Percentiles rank a stretch among this genome's conserved stretches.
phyloP scores from a whole-genome alignment of 768 basidiomycete genomes.

The Thelephora ganbajun region DNA sequence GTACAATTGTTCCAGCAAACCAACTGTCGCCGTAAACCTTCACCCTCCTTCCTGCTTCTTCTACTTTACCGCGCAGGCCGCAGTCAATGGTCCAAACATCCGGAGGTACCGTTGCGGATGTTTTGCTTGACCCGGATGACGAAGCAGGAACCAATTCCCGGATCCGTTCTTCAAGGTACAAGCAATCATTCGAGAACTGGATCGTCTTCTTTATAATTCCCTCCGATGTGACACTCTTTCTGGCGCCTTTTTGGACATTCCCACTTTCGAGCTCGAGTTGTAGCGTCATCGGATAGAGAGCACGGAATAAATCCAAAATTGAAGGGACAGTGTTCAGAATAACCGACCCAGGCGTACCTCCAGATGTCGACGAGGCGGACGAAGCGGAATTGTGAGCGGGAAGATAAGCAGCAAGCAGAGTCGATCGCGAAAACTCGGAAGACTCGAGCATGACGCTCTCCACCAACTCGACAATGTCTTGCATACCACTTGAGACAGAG shows the following conservation, averaged over 20 bases:
- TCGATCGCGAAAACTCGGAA: slow-evolving; percentile 42
- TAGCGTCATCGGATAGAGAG: slow-evolving; percentile 59
- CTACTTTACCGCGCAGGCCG: slow-evolving; percentile 30
- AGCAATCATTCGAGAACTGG: slow-evolving; percentile 73
- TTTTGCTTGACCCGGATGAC: not conserved
- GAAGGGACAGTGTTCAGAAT: slow-evolving; percentile 49
- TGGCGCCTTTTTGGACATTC: too few relatives aligned
- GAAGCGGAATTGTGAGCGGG: slow-evolving; percentile 3
- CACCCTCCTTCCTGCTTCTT: slow-evolving; percentile 37
- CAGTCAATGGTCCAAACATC: not conserved
- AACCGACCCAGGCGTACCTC: slow-evolving; percentile 31
- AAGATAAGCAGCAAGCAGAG: slow-evolving; percentile 27
- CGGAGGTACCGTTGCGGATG: too few relatives aligned
- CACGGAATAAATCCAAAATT: slow-evolving; percentile 66
- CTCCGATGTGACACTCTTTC: not conserved
- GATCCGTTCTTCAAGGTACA: slow-evolving; percentile 47
- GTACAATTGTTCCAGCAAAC: slow-evolving; percentile 58
- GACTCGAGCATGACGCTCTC: slow-evolving; percentile 57
- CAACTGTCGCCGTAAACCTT: slow-evolving; percentile 48
- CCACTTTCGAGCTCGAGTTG: slow-evolving; percentile 21
- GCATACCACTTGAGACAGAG: slow-evolving; percentile 42
- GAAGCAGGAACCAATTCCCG: slow-evolving; percentile 21
- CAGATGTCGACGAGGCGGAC: slow-evolving; percentile 9
- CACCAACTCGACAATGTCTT: slow-evolving; percentile 38
- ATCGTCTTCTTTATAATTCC: slow-evolving; percentile 41